Base-by-base conservation (phyloP, 2,329 filamentous ascomycete species). In the Biscogniauxia marginata region DNA sequence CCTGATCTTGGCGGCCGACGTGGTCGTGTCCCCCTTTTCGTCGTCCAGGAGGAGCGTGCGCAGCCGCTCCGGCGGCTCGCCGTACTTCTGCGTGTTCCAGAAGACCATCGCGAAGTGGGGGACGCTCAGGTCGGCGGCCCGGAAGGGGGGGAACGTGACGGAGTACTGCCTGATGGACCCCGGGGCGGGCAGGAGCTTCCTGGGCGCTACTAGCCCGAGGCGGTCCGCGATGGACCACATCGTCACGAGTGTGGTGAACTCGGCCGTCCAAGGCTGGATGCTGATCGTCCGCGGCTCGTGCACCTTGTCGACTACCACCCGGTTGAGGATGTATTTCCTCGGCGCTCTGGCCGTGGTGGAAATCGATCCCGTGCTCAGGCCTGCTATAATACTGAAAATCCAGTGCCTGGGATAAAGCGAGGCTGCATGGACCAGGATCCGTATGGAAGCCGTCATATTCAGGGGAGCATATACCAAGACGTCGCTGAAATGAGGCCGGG, bases 101-200 rank as follows among this genome's bases (percentile, higher is more conserved):
- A 62, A 63, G 8, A 58, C 57, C 20, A 62, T 34, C 49, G 55
- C 55, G 46, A 62, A 62, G 30, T 59, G 56, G n/a, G 57, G 57
- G n/a, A 49, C 20, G 23, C 24, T 7, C 13, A 53, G 23, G 19
- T 49, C 18, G 1, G 3, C 3, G 4, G 21, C 21, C n/a, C 8
- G 1, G 20, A 24, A 23, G 21, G 34, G 7, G 4, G 54, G 53
- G 22, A 60, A 51, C 16, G n/a, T 46, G 23, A 63, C 22, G 9
- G 57, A 48, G 49, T 62, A 62, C 39, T 63, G 52, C 23, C 19
- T 7, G 39, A 63, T 54, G 9, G 7, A 47, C 22, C 53, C 54
- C 4, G 47, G 57, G 13, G 50, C 18, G 21, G 54, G 57, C 16
- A 63, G 43, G 24, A 25, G 50, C 19, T 52, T 56, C 16, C 39